Evolutionary conservation across 768 basidiomycete species (phyloP).

Genomic region (Pleurotus eryngii): DNA sequence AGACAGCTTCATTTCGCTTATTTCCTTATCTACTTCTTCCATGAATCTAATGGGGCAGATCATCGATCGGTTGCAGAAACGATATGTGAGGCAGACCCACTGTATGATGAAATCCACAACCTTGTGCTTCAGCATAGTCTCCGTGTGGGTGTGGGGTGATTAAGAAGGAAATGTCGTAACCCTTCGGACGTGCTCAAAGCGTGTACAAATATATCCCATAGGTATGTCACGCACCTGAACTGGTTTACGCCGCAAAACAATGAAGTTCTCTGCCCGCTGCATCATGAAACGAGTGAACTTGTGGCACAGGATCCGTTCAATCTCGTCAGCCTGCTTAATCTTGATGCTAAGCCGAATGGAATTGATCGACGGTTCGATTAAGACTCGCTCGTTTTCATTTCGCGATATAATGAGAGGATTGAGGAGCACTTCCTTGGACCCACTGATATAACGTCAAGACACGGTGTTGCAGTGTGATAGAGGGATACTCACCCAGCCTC

Average conservation of each 20-base stretch:
- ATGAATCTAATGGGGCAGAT: conserved; percentile 63
- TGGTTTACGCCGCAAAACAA: conserved; percentile 93
- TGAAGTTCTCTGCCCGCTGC: conserved; percentile 96
- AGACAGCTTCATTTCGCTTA: conserved; percentile 98
- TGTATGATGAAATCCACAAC: conserved; percentile 99
- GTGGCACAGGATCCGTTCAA: conserved; percentile 94
- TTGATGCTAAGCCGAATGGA: conserved; percentile 95
- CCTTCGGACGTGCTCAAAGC: conserved; percentile 43
- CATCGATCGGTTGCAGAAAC: conserved; percentile 4
- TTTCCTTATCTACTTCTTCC: conserved; percentile 99
- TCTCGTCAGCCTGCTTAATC: conserved; percentile 99
- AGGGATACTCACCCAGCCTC: conserved; percentile 66
- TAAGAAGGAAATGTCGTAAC: conserved; percentile 97
- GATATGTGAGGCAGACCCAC: conserved; percentile 39
- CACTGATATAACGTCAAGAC: conserved; percentile 39
- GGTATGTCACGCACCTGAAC: conserved; percentile 57
- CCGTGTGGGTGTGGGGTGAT: conserved; percentile 97
- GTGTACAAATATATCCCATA: background rate
- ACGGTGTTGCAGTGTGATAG: background rate
- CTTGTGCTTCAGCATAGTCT: conserved; percentile 99
- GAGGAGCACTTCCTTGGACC: conserved; percentile 91
- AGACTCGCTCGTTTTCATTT: conserved; percentile 94
- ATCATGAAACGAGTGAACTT: conserved; percentile 99
- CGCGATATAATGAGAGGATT: conserved; percentile 93
- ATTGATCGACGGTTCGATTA: conserved; percentile 97